Conservation (phyloP, 345 rosid genomes). For the Hibiscus syriacus region DNA sequence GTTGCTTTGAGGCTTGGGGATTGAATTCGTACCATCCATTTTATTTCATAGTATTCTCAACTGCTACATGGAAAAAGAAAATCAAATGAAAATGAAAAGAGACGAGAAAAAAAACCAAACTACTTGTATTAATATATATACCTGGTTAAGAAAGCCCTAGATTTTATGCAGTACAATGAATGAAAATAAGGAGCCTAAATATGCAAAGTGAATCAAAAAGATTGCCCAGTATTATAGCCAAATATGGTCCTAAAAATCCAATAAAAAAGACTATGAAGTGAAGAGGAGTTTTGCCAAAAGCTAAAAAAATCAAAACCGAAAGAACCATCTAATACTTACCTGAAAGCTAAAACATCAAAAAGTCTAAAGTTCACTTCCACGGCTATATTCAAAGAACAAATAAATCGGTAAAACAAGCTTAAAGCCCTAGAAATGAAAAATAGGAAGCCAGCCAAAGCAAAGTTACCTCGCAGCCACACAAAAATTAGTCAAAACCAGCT, state of each 20-base stretch:
- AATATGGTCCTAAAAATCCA: slow-evolving; percentile 13
- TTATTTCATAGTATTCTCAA: slow-evolving; percentile 5
- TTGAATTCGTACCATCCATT: slow-evolving; percentile 14
- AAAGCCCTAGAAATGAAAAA: too few species aligned
- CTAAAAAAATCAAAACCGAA: too few species aligned
- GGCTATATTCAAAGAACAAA: too few species aligned
- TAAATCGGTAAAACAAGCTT: too few species aligned
- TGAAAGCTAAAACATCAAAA: too few species aligned
- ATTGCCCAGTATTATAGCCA: neutral
- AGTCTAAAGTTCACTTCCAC: too few species aligned
- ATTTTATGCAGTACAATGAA: slow-evolving; percentile 1
- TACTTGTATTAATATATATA: neutral
- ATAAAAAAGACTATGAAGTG: too few species aligned
- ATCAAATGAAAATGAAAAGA: neutral
- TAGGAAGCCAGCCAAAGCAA: too few species aligned
- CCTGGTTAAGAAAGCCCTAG: slow-evolving; percentile 7
- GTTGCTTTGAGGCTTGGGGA: neutral
- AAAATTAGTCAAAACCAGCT: too few species aligned
- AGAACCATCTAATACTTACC: too few species aligned
- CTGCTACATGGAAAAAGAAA: neutral
- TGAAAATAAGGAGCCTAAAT: neutral
- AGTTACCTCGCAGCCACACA: too few species aligned
- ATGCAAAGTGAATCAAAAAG: slow-evolving; percentile 5
- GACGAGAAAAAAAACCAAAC: neutral
- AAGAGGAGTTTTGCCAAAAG: too few species aligned